Base-by-base conservation (phyloP, 2,329 filamentous ascomycete genomes). In the Aspergillus pseudoterreus region DNA sequence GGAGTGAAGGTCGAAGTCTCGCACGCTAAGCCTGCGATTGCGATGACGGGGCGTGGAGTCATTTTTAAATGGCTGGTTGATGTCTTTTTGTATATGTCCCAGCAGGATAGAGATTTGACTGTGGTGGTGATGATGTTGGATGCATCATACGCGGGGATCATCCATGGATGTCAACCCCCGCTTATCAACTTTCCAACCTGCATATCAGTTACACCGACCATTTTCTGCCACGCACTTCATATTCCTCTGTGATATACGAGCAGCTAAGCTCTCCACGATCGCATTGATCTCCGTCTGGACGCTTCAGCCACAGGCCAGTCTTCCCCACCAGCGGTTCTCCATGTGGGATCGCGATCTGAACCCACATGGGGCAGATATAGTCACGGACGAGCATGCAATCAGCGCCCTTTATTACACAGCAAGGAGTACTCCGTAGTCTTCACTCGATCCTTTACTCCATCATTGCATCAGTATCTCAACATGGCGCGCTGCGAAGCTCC, bases 1-100 rank as follows among this genome's bases (percentile, higher is more conserved):
- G 78, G 77, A 4, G 76, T 76, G 57, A 81, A 81, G 3, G 73
- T 78, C 4, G 78, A 81, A 2, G 77, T 81, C 57, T 82, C 79
- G 59, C 77, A 80, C 27, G 78, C 77, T 2, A 82, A 70, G 15
- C 79, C 78, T 15, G 78, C 78, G 45, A 81, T 71, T 4, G 74
- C 78, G 47, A 82, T 78, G 6, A 76, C 63, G 3, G 78, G 78
- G n/a, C 55, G 72, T 63, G 9, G 64, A 60, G 51, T 55, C 71
- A 63, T 74, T 30, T 1, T 11, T 30, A 10, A 2, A 30, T 11
- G 27, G 27, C 27, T 10, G 8, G 3, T 30, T 30, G 10, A 8
- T 10, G 27, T 30, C 27, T 11, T 19, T 27, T 27, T 27, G 24
- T 6, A 9, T 27, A 9, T 30, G 11, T 30, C 8, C 27, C 6